Conservation (phyloP, 2,329 filamentous ascomycete species). For the Chaetomiaceae sp. region DNA sequence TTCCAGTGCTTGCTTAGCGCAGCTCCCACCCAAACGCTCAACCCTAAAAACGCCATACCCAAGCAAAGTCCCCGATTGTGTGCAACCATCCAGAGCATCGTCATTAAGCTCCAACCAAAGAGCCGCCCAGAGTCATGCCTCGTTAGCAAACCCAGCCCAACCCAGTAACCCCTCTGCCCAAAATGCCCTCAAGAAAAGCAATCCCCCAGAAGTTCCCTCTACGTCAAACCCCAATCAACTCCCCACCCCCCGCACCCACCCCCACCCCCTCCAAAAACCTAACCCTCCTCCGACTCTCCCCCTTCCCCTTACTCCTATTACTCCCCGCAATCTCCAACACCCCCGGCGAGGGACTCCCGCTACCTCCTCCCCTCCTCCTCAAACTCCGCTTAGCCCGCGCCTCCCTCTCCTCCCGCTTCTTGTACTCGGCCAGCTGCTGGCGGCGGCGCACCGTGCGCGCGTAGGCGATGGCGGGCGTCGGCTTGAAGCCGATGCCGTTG, state of each 20-base stretch:
- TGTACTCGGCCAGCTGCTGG: constrained; percentile 60
- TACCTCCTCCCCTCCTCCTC: constrained; percentile 42
- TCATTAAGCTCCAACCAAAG: neutral
- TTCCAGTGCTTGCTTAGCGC: neutral
- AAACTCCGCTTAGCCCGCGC: constrained; percentile 53
- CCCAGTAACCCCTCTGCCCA: neutral
- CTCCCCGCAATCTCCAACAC: constrained; percentile 28
- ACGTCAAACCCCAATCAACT: constrained; percentile 15
- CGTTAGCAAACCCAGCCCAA: neutral
- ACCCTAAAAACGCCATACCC: neutral
- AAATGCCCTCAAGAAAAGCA: neutral
- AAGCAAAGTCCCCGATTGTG: neutral
- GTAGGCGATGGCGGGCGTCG: constrained; percentile 57
- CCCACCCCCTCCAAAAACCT: constrained; percentile 30
- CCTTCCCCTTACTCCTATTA: constrained; percentile 20
- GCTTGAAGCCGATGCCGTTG: constrained; percentile 64
- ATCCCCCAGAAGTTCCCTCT: neutral
- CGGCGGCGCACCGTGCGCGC: constrained; percentile 52
- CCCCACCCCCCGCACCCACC: neutral
- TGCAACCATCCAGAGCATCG: neutral
- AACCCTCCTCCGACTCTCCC: constrained; percentile 22
- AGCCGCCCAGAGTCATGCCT: neutral
- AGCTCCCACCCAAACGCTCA: neutral
- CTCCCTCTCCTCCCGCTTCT: constrained; percentile 56
- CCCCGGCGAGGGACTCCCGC: constrained; percentile 25